Percentiles rank a stretch among this genome's conserved stretches.
Conservation (phyloP, 495 filamentous ascomycete species). For the Acidiella bohemica region DNA sequence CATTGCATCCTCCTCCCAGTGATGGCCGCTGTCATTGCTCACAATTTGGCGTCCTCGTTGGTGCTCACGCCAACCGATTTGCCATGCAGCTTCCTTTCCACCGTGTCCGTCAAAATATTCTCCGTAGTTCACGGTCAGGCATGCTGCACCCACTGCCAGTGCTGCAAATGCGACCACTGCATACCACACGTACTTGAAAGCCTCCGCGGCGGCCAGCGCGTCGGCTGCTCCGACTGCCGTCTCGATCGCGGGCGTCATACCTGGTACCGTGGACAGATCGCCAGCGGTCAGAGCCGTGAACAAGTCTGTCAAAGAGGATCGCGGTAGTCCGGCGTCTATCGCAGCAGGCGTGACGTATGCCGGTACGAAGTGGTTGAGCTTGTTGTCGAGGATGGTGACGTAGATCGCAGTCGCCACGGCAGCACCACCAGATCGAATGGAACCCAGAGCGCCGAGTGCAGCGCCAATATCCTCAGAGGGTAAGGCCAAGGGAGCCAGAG, state of each 20-base stretch:
- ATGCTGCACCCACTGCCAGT: slow-evolving; percentile 32
- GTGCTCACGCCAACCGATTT: not conserved
- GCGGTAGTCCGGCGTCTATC: slow-evolving; percentile 33
- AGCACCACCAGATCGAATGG: slow-evolving; percentile 24
- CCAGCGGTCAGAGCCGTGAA: slow-evolving; percentile 28
- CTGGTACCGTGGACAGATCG: slow-evolving; percentile 31
- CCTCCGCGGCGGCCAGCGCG: slow-evolving; percentile 31
- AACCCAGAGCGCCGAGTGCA: slow-evolving; percentile 33
- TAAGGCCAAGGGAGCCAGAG: slow-evolving; percentile 21
- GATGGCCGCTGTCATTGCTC: too few species aligned
- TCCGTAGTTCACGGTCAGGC: slow-evolving; percentile 27
- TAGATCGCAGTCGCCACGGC: slow-evolving; percentile 33
- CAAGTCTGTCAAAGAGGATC: slow-evolving; percentile 29
- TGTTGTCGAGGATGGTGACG: slow-evolving; percentile 35
- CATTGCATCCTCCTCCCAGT: too few species aligned
- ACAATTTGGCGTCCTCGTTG: too few species aligned
- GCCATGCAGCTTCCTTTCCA: slow-evolving; percentile 28
- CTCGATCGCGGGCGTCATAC: slow-evolving; percentile 29
- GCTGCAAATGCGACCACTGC: slow-evolving; percentile 36
- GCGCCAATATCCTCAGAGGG: slow-evolving; percentile 35
- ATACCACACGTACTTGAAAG: slow-evolving; percentile 36
- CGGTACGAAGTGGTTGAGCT: slow-evolving; percentile 30
- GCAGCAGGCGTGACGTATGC: slow-evolving; percentile 31
- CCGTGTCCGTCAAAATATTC: slow-evolving; percentile 30
- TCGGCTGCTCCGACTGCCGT: slow-evolving; percentile 28